A percentile compares a stretch with the other conserved stretches of the same genome.
These are phyloP conservation scores for Arabidopsis suecica DNA, from an alignment of 345 rosid genomes.

Conservation along the genomic window DNA sequence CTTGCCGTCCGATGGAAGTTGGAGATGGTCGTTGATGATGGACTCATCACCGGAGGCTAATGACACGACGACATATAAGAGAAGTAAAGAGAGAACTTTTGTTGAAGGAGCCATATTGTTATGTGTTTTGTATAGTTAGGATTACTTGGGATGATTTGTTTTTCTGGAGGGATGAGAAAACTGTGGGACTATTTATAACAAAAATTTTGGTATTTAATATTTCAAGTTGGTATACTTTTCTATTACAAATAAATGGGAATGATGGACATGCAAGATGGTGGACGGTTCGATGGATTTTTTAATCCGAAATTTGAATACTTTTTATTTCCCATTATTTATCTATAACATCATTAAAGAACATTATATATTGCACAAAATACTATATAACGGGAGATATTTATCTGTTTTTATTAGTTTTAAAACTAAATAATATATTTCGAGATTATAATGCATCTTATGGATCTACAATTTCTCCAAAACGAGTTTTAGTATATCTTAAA, in stretches of 20 bases:
- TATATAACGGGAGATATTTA: background rate
- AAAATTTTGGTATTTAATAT: slow-evolving; percentile 30
- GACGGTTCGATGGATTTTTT: slow-evolving; percentile 16
- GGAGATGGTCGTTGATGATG: slow-evolving; percentile 32
- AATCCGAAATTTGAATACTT: background rate
- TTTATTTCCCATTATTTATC: background rate
- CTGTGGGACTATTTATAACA: slow-evolving; percentile 40
- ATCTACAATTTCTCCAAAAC: background rate
- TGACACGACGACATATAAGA: slow-evolving; percentile 48
- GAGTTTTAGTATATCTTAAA: background rate
- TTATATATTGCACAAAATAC: background rate
- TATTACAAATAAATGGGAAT: background rate
- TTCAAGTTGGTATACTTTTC: slow-evolving; percentile 44
- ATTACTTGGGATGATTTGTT: slow-evolving; percentile 28
- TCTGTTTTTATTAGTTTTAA: background rate
- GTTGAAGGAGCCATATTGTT: slow-evolving; percentile 37
- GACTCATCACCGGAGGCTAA: slow-evolving; percentile 46
- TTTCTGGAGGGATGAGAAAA: slow-evolving; percentile 31
- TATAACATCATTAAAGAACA: background rate
- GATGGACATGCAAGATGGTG: slow-evolving; percentile 46
- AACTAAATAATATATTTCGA: background rate
- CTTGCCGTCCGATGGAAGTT: slow-evolving; percentile 42
- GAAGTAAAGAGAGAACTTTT: slow-evolving; percentile 40
- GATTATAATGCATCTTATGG: background rate
- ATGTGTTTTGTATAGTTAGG: slow-evolving; percentile 15